phyloP scores from a whole-genome alignment of 306 rosid species.

The apple (Malus domestica) region DNA sequence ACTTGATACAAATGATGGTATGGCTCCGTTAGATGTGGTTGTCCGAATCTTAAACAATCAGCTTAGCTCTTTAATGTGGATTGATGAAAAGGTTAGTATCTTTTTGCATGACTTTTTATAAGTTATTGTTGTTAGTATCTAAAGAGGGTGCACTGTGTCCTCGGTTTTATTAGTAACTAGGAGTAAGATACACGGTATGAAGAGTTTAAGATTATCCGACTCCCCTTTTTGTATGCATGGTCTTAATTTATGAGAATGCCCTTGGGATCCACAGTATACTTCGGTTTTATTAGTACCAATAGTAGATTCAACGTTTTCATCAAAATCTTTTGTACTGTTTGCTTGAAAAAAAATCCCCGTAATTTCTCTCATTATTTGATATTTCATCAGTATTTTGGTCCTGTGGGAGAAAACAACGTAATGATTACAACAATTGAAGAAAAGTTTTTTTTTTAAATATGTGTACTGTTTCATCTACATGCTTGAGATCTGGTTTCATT shows the following conservation, averaged over 20 bases:
- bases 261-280: background rate
- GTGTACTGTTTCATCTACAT: background rate
- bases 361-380: background rate
- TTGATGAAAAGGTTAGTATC: slow-evolving; percentile 87
- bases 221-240: background rate
- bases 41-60: slow-evolving; percentile 88
- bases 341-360: background rate
- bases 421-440: background rate
- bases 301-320: too few relatives aligned
- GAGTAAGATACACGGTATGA: background rate
- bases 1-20: slow-evolving; percentile 57
- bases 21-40: slow-evolving; percentile 79
- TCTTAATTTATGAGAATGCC: background rate
- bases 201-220: background rate
- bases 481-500: background rate
- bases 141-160: background rate
- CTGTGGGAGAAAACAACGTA: background rate
- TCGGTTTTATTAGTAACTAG: background rate
- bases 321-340: too few relatives aligned
- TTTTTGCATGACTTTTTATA: background rate
- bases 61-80: slow-evolving; percentile 90
- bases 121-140: background rate
- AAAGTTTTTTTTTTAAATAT: background rate
- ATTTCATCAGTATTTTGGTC: background rate
- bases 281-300: too few relatives aligned